Base-by-base conservation (phyloP, 768 basidiomycete genomes). In the Scleroderma citrinum region DNA sequence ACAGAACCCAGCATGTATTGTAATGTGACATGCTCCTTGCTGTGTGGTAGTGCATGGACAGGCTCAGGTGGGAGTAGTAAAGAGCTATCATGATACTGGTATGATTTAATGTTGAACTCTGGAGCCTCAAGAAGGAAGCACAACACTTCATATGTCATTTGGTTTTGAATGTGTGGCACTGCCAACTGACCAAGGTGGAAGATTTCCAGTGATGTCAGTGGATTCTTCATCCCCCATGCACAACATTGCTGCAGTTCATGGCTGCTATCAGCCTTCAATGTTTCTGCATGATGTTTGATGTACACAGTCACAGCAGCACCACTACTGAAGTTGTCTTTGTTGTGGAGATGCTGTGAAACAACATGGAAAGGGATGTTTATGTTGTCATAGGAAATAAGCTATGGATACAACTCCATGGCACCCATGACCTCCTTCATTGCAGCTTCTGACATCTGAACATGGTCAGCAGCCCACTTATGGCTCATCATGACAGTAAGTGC, bases 381-480 rank as follows among this genome's bases (percentile, higher is more conserved):
- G 48, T 75, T 75, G 56, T 75, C 70, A 40, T 73, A 59, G 0
- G 67, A 62, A 7, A 66, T 47, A 8, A 62, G 13, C 62, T 62
- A 72, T 2, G 67, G 63, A 51, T 47, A 63, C 0, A 13, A 17
- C 7, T 63, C 36, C 32, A 69, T 67, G 13, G 50, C 17, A 0
- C 36, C 8, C 4, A 52, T 53, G n/a, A 66, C 59, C n/a, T 60
- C 54, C 1, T 42, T 43, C 60, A 70, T 63, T 2, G 55, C 49
- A 7, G 46, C n/a, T 2, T 52, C 43, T 0, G 71, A 29, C 10
- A 32, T n/a, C 31, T 11, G 12, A 19, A n/a, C 26, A 48, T 40
- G 47, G 26, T 46, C 10, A 8, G 56, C 46, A 1, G 51, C 61
- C 63, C 63, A 64, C 31, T 57, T 60, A 32, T 60, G 53, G 47